Conservation (phyloP, 2,329 filamentous ascomycete species). For the Fonsecaea pedrosoi region DNA sequence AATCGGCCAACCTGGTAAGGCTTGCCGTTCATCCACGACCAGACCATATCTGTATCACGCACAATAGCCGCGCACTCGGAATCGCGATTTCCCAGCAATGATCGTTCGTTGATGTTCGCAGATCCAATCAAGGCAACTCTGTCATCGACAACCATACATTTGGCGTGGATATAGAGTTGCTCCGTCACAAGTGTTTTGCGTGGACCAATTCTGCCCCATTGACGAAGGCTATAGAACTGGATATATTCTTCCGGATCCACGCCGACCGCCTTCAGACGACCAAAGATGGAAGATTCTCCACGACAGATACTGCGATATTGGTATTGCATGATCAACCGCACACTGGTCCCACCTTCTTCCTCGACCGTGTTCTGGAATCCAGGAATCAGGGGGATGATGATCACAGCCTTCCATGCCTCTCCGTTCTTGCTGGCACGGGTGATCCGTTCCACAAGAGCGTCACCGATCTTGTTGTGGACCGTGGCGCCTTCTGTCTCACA, state of each 20-base stretch:
- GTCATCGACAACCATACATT: slow-evolving; percentile 95
- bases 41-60: slow-evolving; percentile 89
- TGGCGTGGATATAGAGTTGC: slow-evolving; percentile 97
- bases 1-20: slow-evolving; percentile 91
- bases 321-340: slow-evolving; percentile 94
- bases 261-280: slow-evolving; percentile 74
- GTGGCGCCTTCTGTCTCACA: slow-evolving; percentile 85
- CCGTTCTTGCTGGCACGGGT: slow-evolving; percentile 81
- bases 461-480: slow-evolving; percentile 91
- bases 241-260: slow-evolving; percentile 97
- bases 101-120: slow-evolving; percentile 98
- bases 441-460: slow-evolving; percentile 91
- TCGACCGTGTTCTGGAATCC: slow-evolving; percentile 98
- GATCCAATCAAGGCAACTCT: slow-evolving; percentile 92
- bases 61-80: slow-evolving; percentile 91
- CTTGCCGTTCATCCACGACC: slow-evolving; percentile 87
- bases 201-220: slow-evolving; percentile 89
- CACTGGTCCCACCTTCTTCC: slow-evolving; percentile 89
- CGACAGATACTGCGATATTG: slow-evolving; percentile 96
- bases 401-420: slow-evolving; percentile 87
- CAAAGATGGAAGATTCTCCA: slow-evolving; percentile 90
- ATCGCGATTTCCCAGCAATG: slow-evolving; percentile 89
- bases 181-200: slow-evolving; percentile 87
- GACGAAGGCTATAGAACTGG: slow-evolving; percentile 87
- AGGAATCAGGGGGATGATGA: slow-evolving; percentile 95